Evolutionary conservation across 1,284 basidiomycete species (phyloP).

Genomic region (Leucoagaricus sp.): DNA sequence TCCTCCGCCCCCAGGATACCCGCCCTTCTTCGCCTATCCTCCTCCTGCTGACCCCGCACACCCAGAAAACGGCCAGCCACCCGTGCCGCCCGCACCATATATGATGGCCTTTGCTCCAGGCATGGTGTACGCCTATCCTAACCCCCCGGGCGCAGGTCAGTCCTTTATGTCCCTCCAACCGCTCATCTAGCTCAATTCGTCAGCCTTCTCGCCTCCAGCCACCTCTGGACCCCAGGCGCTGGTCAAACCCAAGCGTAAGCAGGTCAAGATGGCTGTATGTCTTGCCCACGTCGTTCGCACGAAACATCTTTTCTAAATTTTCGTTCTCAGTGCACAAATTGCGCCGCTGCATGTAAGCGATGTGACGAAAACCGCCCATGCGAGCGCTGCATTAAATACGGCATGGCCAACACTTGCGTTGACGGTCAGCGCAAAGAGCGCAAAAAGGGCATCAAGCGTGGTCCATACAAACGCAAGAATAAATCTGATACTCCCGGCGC

Average conservation of each 20-base stretch:
- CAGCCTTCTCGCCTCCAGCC: constrained; percentile 31
- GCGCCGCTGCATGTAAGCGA: constrained; percentile 83
- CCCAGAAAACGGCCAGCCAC: constrained; percentile 37
- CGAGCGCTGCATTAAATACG: constrained; percentile 81
- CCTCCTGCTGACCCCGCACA: constrained; percentile 44
- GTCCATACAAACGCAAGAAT: constrained; percentile 81
- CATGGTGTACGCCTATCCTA: constrained; percentile 63
- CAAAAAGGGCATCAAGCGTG: constrained; percentile 85
- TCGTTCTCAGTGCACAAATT: constrained; percentile 70
- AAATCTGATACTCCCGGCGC: constrained; percentile 35
- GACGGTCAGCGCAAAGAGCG: constrained; percentile 82
- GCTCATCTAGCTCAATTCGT: constrained; percentile 17
- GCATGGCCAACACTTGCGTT: constrained; percentile 65
- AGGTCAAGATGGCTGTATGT: constrained; percentile 87
- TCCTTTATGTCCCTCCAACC: background rate
- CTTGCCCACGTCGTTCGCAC: constrained; percentile 9
- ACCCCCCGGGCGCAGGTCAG: constrained; percentile 49
- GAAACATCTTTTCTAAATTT: constrained; percentile 1
- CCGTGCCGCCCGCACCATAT: constrained; percentile 47
- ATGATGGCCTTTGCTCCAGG: constrained; percentile 56
- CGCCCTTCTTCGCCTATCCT: constrained; percentile 46
- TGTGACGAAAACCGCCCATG: constrained; percentile 83
- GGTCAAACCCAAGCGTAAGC: constrained; percentile 66
- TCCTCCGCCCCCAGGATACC: constrained; percentile 44
- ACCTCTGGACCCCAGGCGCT: constrained; percentile 21